These are phyloP conservation scores for Berkeleyomyces rouxiae DNA, from an alignment of 2,329 filamentous ascomycete genomes.

Conservation along the genomic window DNA sequence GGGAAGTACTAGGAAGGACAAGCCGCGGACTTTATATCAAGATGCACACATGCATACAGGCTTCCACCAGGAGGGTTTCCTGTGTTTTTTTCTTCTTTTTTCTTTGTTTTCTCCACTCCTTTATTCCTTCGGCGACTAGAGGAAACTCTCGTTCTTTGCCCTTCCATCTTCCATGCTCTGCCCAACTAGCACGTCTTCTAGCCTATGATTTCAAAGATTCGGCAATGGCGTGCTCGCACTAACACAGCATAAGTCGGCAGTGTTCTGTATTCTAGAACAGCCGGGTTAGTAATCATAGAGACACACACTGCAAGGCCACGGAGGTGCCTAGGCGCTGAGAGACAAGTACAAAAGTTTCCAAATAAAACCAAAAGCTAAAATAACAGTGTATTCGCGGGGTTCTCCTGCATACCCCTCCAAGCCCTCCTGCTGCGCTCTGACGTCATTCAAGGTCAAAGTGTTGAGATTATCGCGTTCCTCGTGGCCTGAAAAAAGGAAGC, in stretches of 20 bases:
- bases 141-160: not conserved
- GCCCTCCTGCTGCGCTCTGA: not conserved
- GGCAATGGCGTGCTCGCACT: not conserved
- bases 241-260: not conserved
- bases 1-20: not conserved
- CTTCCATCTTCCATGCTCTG: not conserved
- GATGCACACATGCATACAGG: not conserved
- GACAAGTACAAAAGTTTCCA: not conserved
- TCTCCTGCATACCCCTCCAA: not conserved
- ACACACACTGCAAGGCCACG: too few species aligned
- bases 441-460: not conserved
- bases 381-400: not conserved
- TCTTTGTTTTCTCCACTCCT: not conserved
- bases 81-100: not conserved
- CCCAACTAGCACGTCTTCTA: not conserved
- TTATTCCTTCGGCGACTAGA: not conserved
- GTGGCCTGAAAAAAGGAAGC: not conserved
- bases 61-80: not conserved
- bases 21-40: not conserved
- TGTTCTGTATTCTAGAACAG: not conserved
- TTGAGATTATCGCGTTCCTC: not conserved
- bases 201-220: not conserved
- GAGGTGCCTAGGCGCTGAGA: too few species aligned
- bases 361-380: not conserved
- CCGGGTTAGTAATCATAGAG: too few species aligned